phyloP scores from a whole-genome alignment of 2,329 filamentous ascomycete genomes.

The Fusarium udum region DNA sequence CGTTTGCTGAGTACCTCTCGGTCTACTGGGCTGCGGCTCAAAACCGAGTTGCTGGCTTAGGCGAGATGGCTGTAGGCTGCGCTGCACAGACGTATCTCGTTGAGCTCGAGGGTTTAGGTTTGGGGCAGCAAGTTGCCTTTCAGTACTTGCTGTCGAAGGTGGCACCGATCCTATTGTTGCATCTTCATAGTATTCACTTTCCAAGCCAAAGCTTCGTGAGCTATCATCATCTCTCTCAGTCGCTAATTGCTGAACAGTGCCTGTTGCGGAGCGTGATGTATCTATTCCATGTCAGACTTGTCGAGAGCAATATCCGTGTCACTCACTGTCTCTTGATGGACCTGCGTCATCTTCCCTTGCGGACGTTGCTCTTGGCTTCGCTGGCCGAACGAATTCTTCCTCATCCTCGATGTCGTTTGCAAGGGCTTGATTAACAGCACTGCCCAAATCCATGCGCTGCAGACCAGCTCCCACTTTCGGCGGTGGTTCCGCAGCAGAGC shows the following conservation, averaged over 20 bases:
- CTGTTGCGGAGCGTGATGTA: not conserved
- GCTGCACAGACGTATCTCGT: not conserved
- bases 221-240: constrained; percentile 45
- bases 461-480: constrained; percentile 38
- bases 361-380: not conserved
- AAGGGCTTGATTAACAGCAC: constrained; percentile 45
- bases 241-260: not conserved
- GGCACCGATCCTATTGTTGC: constrained; percentile 50
- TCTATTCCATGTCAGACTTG: constrained; percentile 12
- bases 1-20: not conserved
- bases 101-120: not conserved
- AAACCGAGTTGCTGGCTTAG: not conserved
- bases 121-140: not conserved
- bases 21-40: not conserved
- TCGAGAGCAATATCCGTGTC: not conserved
- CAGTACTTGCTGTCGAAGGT: constrained; percentile 5
- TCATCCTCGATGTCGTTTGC: constrained; percentile 29
- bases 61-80: not conserved
- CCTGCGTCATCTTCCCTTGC: constrained; percentile 35
- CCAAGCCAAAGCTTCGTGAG: constrained; percentile 49
- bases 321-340: constrained; percentile 29
- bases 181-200: constrained; percentile 50
- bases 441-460: constrained; percentile 41
- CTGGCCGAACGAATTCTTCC: constrained; percentile 30
- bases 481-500: constrained; percentile 49